Evolutionary conservation across 2,329 filamentous ascomycete genomes (phyloP).

Genomic region (Geoglossum cookeanum): DNA sequence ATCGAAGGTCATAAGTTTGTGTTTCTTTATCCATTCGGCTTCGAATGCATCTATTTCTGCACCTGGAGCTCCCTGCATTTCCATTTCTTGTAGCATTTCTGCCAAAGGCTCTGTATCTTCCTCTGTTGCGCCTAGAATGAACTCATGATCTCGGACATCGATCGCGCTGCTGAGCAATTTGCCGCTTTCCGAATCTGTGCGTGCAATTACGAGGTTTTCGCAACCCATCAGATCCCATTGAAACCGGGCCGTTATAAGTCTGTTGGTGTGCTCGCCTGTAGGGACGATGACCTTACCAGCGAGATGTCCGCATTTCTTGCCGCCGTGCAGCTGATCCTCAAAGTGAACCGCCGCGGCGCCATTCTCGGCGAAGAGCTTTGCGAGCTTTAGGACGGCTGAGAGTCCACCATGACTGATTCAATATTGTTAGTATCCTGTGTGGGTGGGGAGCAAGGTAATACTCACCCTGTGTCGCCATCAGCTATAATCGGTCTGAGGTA

Average conservation of each 20-base stretch:
- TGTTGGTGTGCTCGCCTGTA: slow-evolving; percentile 88
- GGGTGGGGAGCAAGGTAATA: neutral
- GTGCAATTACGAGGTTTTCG: slow-evolving; percentile 85
- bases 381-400: slow-evolving; percentile 82
- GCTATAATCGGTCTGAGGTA: slow-evolving; percentile 91
- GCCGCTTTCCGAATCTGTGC: slow-evolving; percentile 89
- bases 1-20: slow-evolving; percentile 76
- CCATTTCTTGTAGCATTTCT: slow-evolving; percentile 81
- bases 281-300: slow-evolving; percentile 93
- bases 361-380: slow-evolving; percentile 94
- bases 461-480: slow-evolving; percentile 71
- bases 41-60: slow-evolving; percentile 74
- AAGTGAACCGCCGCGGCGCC: slow-evolving; percentile 94
- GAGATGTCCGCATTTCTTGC: slow-evolving; percentile 95
- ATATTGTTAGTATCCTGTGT: neutral
- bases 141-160: slow-evolving; percentile 90
- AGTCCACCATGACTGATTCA: slow-evolving; percentile 61
- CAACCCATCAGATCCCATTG: slow-evolving; percentile 98
- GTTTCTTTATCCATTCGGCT: slow-evolving; percentile 68
- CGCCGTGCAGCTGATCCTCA: slow-evolving; percentile 91
- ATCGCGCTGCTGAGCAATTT: slow-evolving; percentile 78
- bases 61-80: slow-evolving; percentile 55
- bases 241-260: slow-evolving; percentile 76
- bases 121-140: slow-evolving; percentile 74
- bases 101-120: slow-evolving; percentile 57